Conservation (phyloP, 169 alveolate species). For the Eimeria sp. region DNA sequence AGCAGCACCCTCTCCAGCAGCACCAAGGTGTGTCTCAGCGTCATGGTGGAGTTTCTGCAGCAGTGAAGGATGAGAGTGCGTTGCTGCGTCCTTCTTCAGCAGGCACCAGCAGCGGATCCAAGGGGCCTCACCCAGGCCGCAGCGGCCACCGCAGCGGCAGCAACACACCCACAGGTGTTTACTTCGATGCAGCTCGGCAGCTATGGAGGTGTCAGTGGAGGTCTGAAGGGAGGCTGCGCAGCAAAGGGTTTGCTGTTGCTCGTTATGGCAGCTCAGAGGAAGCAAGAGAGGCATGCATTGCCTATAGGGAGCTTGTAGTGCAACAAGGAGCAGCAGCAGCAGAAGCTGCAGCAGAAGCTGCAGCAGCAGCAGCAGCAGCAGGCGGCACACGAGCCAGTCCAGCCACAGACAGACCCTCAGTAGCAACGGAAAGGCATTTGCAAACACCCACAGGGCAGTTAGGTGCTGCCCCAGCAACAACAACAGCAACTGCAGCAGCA, state of each 20-base stretch:
- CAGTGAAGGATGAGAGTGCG: too few relatives aligned
- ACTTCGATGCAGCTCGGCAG: constrained; percentile 85
- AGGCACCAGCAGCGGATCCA: too few relatives aligned
- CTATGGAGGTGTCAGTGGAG: constrained; percentile 95
- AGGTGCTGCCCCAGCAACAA: background rate
- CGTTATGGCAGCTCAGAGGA: constrained; percentile 91
- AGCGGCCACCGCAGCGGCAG: too few relatives aligned
- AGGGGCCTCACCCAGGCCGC: too few relatives aligned
- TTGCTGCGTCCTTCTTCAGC: too few relatives aligned
- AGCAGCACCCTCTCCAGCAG: too few relatives aligned
- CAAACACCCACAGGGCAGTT: too few relatives aligned
- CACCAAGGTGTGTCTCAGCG: too few relatives aligned
- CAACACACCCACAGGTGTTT: too few relatives aligned
- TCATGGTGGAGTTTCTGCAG: too few relatives aligned
- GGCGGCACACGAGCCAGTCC: background rate
- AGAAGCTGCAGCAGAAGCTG: constrained; percentile 1
- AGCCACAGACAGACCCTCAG: background rate
- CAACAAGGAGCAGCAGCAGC: constrained; percentile 43
- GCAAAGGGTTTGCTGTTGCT: constrained; percentile 92
- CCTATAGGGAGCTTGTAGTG: constrained; percentile 78
- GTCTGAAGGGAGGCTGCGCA: constrained; percentile 92
- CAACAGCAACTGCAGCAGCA: constrained; percentile 28
- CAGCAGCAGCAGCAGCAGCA: constrained; percentile 28
- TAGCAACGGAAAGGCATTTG: background rate
- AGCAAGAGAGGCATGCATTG: constrained; percentile 91